phyloP scores from a whole-genome alignment of 768 basidiomycete species.

The Boletus insuetus region DNA sequence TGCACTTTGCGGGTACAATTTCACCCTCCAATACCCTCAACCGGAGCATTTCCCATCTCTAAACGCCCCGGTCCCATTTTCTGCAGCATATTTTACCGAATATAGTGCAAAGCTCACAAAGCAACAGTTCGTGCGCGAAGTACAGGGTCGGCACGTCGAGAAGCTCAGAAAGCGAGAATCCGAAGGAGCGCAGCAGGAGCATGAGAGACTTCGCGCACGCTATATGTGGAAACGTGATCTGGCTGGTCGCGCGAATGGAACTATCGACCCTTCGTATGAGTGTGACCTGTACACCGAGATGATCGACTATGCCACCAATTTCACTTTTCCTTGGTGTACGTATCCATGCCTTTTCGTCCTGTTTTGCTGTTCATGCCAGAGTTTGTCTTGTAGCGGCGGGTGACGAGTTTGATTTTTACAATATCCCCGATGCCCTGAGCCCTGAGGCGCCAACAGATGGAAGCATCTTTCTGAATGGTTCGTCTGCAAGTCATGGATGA shows the following conservation, averaged over 20 bases:
- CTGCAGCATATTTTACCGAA: background rate
- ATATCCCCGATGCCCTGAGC: conserved; percentile 41
- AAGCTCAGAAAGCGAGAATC: conserved; percentile 9
- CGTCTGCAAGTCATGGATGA: conserved; percentile 44
- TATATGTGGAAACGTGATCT: conserved; percentile 46
- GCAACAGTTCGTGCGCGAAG: conserved; percentile 8
- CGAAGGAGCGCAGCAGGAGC: conserved; percentile 8
- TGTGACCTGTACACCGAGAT: conserved; percentile 61
- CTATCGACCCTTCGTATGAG: conserved; percentile 58
- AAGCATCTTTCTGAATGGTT: conserved; percentile 57
- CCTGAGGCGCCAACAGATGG: conserved; percentile 49
- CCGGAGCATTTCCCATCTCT: conserved; percentile 44
- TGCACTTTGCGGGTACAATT: conserved; percentile 61
- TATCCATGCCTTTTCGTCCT: background rate
- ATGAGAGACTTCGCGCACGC: conserved; percentile 21
- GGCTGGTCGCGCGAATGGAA: conserved; percentile 49
- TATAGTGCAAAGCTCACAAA: conserved; percentile 1
- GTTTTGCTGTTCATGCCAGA: background rate
- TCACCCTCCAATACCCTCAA: conserved; percentile 70
- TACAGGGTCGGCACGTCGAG: background rate
- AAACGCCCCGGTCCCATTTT: background rate
- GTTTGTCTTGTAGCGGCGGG: conserved; percentile 11
- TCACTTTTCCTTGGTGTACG: conserved; percentile 59
- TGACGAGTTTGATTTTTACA: conserved; percentile 42
- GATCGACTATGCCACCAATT: conserved; percentile 69